Evolutionary conservation across 441 rosid species (phyloP), one percentile per base, ranked within the genome.

Genomic region (Euphorbia celastroides): DNA sequence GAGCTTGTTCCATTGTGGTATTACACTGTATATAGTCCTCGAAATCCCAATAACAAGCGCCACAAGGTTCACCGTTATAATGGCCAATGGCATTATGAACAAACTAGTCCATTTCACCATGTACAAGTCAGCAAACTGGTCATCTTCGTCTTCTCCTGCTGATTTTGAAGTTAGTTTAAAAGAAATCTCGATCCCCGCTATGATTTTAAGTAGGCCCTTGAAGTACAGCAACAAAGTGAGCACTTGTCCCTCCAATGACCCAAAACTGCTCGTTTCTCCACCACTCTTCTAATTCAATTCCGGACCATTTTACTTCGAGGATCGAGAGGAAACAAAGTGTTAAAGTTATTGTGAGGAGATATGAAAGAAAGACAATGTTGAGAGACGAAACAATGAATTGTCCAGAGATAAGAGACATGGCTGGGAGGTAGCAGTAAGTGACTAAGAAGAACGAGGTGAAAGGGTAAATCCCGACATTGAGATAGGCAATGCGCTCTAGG

Each of bases 231-330:
- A 73, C 88, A 0, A 90, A 83, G 75, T 90, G 97, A 62, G 98
- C 98, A 13, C 97, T 92, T 1, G 93, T 74, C 30, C 98, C 97
- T 8, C 98, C 98, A 2, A 92, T 90, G 1, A 85, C 72, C 98
- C 97, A 92, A 72, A 92, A 92, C 72, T 90, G 96, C 83, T 92
- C 97, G 14, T 92, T 92, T 60, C 97, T 77, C 98, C 97, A 92
- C 83, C 87, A 88, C 65, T 90, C 98, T 70, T 92, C 97, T 0
- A 92, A 84, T 11, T 79, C 89, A 0, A 92, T 77, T 0, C 97
- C 96, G 0, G 97, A 92, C 97, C 97, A 90, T 65, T 84, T 90
- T 46, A 90, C 93, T 78, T 92, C 98, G 0, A 92, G 92, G 42
- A 90, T 85, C 60, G 93, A 90, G 68, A 92, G 77, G 19, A 88